These are phyloP conservation scores for Penicillium paneum DNA, from an alignment of 2,329 filamentous ascomycete genomes.

Conservation along the genomic window DNA sequence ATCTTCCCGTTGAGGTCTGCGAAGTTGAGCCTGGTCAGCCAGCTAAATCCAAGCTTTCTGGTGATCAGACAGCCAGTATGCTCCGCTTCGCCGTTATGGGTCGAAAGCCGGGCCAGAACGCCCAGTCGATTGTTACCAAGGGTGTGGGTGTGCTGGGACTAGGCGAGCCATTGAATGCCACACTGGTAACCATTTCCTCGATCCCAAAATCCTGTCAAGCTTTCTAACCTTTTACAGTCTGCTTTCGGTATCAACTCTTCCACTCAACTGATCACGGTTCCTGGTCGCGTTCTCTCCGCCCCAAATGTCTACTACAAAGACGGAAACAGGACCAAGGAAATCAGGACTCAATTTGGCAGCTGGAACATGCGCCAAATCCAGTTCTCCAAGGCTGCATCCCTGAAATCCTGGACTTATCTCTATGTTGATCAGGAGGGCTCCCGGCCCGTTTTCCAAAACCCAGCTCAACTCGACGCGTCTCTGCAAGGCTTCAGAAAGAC, in stretches of 20 bases:
- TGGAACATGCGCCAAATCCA: slow-evolving; percentile 67
- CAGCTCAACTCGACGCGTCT: slow-evolving; percentile 7
- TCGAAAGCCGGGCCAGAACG: slow-evolving; percentile 64
- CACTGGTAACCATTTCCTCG: slow-evolving; percentile 40
- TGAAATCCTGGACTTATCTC: slow-evolving; percentile 32
- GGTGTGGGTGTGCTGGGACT: slow-evolving; percentile 58
- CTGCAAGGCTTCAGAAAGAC: slow-evolving; percentile 21
- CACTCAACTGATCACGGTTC: slow-evolving; percentile 63
- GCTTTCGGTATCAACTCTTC: slow-evolving; percentile 59
- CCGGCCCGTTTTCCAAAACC: slow-evolving; percentile 4
- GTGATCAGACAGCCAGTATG: slow-evolving; percentile 65
- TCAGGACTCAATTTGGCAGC: slow-evolving; percentile 47
- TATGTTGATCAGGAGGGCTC: slow-evolving; percentile 15
- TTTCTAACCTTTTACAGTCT: slow-evolving; percentile 21
- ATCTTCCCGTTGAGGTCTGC: slow-evolving; percentile 66
- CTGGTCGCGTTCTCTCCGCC: slow-evolving; percentile 62
- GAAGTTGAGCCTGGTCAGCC: slow-evolving; percentile 63
- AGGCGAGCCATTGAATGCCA: slow-evolving; percentile 42
- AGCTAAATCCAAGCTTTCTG: slow-evolving; percentile 57
- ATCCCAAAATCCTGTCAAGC: slow-evolving; percentile 18
- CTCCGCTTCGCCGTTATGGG: slow-evolving; percentile 63
- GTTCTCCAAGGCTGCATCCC: slow-evolving; percentile 52
- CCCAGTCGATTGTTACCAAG: slow-evolving; percentile 58
- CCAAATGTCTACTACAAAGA: slow-evolving; percentile 61
- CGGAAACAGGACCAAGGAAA: slow-evolving; percentile 17